A percentile compares a stretch with the other conserved stretches of the same genome.
These are phyloP conservation scores for Scedosporium apiospermum DNA, from an alignment of 2,329 filamentous ascomycete genomes.

Conservation along the genomic window DNA sequence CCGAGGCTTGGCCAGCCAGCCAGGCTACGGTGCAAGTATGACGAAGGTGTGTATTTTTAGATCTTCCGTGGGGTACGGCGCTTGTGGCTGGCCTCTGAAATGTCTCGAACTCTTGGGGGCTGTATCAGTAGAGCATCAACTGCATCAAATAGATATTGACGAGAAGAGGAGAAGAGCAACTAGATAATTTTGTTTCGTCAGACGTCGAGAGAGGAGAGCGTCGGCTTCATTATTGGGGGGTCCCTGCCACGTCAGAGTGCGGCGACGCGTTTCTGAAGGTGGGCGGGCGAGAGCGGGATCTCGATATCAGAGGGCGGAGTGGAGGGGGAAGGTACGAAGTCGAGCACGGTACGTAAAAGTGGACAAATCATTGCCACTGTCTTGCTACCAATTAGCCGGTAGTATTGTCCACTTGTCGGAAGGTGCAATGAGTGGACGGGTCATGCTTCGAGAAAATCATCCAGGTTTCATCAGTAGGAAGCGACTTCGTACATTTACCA, in stretches of 20 bases:
- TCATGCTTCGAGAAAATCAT: background rate
- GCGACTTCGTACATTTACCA: background rate
- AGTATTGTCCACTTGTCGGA: background rate
- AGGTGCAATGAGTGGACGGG: background rate
- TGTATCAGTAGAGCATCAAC: background rate
- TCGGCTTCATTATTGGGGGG: background rate
- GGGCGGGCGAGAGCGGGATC: background rate
- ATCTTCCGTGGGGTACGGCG: background rate
- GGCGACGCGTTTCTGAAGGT: background rate
- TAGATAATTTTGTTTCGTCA: background rate
- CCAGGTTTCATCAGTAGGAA: background rate
- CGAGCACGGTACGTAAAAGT: background rate
- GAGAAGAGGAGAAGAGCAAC: background rate
- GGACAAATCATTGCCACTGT: background rate
- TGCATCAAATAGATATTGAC: background rate
- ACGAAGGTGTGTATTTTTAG: background rate
- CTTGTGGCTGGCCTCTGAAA: background rate
- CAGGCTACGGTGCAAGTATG: background rate
- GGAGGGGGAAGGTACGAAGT: background rate
- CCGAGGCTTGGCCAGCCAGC: slow-evolving; percentile 3
- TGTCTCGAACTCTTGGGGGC: background rate
- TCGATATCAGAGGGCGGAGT: background rate
- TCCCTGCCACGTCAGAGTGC: background rate
- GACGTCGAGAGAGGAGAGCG: background rate
- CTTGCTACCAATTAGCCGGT: background rate